Conservation (phyloP, 139 green algal genomes). For the Tetratostichococcus sp. region DNA sequence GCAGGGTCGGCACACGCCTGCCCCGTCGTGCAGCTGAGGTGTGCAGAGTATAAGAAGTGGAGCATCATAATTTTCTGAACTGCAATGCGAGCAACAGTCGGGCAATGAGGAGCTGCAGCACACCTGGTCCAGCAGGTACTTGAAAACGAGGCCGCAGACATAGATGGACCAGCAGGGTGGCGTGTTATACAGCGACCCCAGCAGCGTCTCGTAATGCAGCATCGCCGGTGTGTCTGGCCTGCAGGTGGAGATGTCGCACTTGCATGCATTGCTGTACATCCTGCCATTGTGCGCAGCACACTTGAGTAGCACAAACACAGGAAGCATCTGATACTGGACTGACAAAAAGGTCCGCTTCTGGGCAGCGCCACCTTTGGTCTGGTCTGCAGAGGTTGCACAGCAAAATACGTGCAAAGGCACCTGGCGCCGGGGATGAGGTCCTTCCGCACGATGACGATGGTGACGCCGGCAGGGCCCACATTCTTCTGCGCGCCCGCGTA, state of each 20-base stretch:
- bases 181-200: slow-evolving; percentile 98
- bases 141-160: slow-evolving; percentile 95
- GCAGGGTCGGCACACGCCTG: too few species aligned
- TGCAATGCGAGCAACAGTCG: too few species aligned
- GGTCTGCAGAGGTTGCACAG: too few species aligned
- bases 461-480: slow-evolving; percentile 88
- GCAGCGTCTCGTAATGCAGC: slow-evolving; percentile 89
- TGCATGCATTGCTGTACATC: too few species aligned
- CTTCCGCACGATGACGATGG: slow-evolving; percentile 93
- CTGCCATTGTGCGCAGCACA: slow-evolving; percentile 12
- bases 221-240: slow-evolving; percentile 78
- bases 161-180: slow-evolving; percentile 97
- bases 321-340: too few species aligned
- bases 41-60: too few species aligned
- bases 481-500: slow-evolving; percentile 99
- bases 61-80: too few species aligned
- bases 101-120: too few species aligned
- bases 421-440: slow-evolving; percentile 88
- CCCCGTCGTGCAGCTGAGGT: too few species aligned
- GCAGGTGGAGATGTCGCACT: neutral
- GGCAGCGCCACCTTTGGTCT: too few species aligned
- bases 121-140: slow-evolving; percentile 65
- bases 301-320: too few species aligned
- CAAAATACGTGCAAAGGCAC: slow-evolving; percentile 1
- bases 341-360: too few species aligned